These are phyloP conservation scores for Mycena vitilis DNA, from an alignment of 768 basidiomycete genomes.

Conservation along the genomic window DNA sequence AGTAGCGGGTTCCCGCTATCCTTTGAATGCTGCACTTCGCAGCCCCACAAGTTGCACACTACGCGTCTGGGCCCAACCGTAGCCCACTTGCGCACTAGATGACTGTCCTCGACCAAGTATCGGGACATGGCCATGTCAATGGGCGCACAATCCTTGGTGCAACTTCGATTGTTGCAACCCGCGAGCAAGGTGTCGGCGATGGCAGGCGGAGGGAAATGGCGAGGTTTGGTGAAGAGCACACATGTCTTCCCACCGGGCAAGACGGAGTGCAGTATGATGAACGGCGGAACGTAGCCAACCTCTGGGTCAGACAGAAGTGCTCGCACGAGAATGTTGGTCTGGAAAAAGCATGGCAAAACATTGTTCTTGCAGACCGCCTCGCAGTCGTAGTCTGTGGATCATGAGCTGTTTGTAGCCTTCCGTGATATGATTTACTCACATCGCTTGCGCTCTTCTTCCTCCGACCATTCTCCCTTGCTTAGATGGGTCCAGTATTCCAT, in stretches of 20 bases:
- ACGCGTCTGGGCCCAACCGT: neutral
- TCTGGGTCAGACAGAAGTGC: conserved; percentile 36
- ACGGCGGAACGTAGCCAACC: conserved; percentile 40
- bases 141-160: conserved; percentile 19
- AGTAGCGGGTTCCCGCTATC: conserved; percentile 10
- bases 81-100: conserved; percentile 22
- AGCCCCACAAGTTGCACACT: conserved; percentile 36
- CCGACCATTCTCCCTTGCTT: conserved; percentile 23
- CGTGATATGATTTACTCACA: neutral
- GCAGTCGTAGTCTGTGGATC: neutral
- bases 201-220: conserved; percentile 13
- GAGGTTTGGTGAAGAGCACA: conserved; percentile 34
- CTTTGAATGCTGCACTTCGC: conserved; percentile 18
- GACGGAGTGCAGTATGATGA: conserved; percentile 34
- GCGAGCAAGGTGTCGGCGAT: conserved; percentile 23
- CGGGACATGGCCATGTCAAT: conserved; percentile 25
- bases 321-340: conserved; percentile 33
- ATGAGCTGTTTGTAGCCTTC: neutral
- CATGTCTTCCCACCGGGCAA: conserved; percentile 8
- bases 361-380: neutral
- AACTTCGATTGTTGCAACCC: conserved; percentile 18
- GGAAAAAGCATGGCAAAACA: conserved; percentile 24
- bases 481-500: conserved; percentile 43
- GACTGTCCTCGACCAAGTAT: conserved; percentile 11
- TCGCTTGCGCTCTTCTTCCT: conserved; percentile 8